Evolutionary conservation across 306 rosid genomes (phyloP).

Genomic region (Cucurbita argyrosperma): DNA sequence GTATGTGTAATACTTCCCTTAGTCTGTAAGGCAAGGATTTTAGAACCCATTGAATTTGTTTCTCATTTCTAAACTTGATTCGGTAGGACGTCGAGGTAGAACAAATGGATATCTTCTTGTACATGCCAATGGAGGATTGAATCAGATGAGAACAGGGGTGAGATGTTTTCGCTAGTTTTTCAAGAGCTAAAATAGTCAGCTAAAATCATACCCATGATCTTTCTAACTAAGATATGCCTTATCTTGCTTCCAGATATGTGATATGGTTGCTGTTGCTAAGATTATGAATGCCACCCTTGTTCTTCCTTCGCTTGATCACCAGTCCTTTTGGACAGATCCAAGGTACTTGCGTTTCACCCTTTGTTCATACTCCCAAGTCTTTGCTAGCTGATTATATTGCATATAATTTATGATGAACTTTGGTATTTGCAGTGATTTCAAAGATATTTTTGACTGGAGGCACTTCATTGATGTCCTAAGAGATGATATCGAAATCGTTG

Average conservation of each 20-base stretch:
- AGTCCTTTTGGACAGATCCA: constrained; percentile 96
- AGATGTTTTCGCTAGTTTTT: not conserved
- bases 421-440: constrained; percentile 63
- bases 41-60: not conserved
- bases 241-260: constrained; percentile 65
- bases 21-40: not conserved
- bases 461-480: constrained; percentile 63
- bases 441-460: constrained; percentile 95
- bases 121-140: constrained; percentile 97
- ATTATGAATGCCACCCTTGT: constrained; percentile 91
- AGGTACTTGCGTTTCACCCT: constrained; percentile 29
- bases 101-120: constrained; percentile 80
- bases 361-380: not conserved
- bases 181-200: not conserved
- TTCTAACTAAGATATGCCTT: constrained; percentile 16
- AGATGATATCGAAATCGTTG: constrained; percentile 61
- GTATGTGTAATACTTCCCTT: constrained; percentile 25
- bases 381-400: not conserved
- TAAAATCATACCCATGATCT: not conserved
- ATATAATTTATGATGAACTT: not conserved
- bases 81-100: constrained; percentile 32
- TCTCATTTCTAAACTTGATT: not conserved
- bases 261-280: constrained; percentile 98
- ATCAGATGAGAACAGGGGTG: constrained; percentile 99
- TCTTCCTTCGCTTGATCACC: constrained; percentile 87